Evolutionary conservation across 2,329 filamentous ascomycete genomes (phyloP).

Genomic region (Colletotrichum tropicale): DNA sequence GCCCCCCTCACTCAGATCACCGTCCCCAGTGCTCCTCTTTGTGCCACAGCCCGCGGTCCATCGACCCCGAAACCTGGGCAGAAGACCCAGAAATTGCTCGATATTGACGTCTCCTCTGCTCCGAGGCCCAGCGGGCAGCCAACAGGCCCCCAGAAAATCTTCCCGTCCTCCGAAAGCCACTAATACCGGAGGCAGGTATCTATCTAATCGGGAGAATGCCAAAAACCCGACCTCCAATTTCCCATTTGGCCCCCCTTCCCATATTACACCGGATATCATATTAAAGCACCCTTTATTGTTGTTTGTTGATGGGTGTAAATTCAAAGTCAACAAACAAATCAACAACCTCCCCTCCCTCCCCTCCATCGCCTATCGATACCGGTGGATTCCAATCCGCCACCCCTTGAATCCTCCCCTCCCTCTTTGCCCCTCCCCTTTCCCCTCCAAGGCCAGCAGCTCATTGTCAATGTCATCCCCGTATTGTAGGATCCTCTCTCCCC

Average conservation of each 20-base stretch:
- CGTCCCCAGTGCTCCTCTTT: neutral
- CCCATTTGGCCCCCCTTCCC: neutral
- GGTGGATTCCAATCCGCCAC: neutral
- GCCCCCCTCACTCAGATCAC: neutral
- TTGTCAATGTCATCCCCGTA: neutral
- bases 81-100: neutral
- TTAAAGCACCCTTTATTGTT: neutral
- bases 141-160: neutral
- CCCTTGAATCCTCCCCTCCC: neutral
- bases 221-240: neutral
- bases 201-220: neutral
- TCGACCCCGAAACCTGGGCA: neutral
- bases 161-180: neutral
- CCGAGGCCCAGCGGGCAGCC: neutral
- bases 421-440: neutral
- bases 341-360: neutral
- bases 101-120: neutral
- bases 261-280: neutral
- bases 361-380: constrained; percentile 12
- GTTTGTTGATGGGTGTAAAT: neutral
- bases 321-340: neutral
- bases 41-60: neutral
- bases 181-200: neutral
- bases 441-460: neutral
- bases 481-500: neutral